Conservation (phyloP, 176 grass and related monocot genomes). For the Musa itinerans region DNA sequence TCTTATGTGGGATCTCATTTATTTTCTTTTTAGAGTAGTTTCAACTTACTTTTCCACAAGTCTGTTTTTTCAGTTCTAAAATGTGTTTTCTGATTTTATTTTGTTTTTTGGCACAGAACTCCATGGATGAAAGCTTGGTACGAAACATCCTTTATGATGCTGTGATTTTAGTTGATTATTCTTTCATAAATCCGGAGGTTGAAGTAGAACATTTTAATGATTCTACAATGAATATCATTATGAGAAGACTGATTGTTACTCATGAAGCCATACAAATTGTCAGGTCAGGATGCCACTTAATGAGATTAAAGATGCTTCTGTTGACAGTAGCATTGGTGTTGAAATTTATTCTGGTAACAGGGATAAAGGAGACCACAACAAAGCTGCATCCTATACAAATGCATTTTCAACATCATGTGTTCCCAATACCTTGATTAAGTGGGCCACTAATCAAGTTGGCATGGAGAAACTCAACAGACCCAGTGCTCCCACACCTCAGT, state of each 20-base stretch:
- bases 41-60: not conserved
- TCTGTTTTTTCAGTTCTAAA: constrained; percentile 2
- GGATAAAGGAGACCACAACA: constrained; percentile 72
- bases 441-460: constrained; percentile 42
- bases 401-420: constrained; percentile 70
- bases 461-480: constrained; percentile 49
- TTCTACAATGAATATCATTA: constrained; percentile 45
- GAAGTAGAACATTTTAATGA: constrained; percentile 51
- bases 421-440: constrained; percentile 57
- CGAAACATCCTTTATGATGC: constrained; percentile 82
- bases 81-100: no score
- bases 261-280: constrained; percentile 64
- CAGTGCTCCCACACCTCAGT: constrained; percentile 55
- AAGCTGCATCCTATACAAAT: constrained; percentile 62
- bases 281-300: constrained; percentile 41
- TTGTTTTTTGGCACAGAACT: constrained; percentile 37
- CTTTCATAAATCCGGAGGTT: constrained; percentile 65
- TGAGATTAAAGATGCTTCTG: not conserved
- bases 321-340: not conserved
- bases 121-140: constrained; percentile 65
- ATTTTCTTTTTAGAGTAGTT: not conserved
- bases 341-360: constrained; percentile 25
- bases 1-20: not conserved
- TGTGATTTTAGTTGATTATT: constrained; percentile 88
- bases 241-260: constrained; percentile 73